Conservation (phyloP, 208 protist genomes). For the Wallacemonas sp. region DNA sequence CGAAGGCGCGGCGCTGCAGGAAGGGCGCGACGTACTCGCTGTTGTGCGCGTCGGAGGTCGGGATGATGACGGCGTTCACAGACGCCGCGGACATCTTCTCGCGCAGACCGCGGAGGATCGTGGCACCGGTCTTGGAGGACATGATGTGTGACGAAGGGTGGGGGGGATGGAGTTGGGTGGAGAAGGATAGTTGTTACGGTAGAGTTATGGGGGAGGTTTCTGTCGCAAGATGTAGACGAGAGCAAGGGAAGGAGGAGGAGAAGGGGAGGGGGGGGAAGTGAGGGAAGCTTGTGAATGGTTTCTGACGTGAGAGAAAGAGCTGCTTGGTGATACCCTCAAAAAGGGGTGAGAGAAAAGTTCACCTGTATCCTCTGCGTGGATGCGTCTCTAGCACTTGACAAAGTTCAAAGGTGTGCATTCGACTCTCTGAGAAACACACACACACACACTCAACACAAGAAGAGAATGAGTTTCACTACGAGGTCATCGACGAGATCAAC, state of each 20-base stretch:
- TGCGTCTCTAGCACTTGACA: no score
- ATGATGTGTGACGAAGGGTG: neutral
- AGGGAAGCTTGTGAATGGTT: neutral
- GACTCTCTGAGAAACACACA: no score
- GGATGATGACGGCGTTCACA: conserved; percentile 89
- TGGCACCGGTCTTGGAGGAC: conserved; percentile 28
- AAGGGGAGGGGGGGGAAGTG: neutral
- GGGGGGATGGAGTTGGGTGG: neutral
- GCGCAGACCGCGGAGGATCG: conserved; percentile 57
- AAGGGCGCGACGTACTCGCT: conserved; percentile 94
- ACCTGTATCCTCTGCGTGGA: no score
- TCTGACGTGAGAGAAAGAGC: conserved; percentile 1
- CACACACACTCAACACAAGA: no score
- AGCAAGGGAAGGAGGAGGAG: neutral
- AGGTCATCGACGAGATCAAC: no score
- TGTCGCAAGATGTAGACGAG: neutral
- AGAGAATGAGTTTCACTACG: no score
- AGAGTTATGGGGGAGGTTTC: no score
- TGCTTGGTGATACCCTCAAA: no score
- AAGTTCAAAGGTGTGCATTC: no score
- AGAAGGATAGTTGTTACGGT: neutral
- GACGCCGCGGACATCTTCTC: conserved; percentile 65
- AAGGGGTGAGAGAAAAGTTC: no score
- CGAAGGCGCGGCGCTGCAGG: conserved; percentile 91
- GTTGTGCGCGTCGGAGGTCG: conserved; percentile 94